Percentiles rank a stretch among this genome's conserved stretches.
These are phyloP conservation scores for Aureobasidium sp. DNA, from an alignment of 2,329 filamentous ascomycete species.

Conservation along the genomic window DNA sequence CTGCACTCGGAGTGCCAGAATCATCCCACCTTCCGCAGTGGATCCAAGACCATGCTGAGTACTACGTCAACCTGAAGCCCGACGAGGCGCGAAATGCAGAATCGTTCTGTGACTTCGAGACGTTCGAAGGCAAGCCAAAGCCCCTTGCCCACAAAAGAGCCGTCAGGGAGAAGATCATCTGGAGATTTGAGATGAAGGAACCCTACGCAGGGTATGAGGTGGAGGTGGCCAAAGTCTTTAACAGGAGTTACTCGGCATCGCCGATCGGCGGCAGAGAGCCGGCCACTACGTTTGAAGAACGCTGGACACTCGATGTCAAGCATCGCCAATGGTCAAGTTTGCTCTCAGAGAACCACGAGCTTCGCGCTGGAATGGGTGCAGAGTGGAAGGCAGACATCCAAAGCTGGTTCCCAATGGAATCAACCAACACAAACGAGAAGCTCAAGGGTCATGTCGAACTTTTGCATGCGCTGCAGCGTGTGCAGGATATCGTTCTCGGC, in stretches of 20 bases:
- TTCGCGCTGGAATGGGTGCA: conserved; percentile 23
- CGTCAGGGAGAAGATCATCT: conserved; percentile 8
- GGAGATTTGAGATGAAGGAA: conserved; percentile 13
- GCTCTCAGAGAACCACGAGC: conserved; percentile 24
- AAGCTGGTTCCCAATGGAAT: conserved; percentile 26
- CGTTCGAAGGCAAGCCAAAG: neutral
- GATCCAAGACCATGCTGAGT: neutral
- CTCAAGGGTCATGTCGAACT: conserved; percentile 24
- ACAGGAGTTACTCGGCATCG: neutral
- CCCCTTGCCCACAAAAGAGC: neutral
- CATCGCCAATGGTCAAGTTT: conserved; percentile 26
- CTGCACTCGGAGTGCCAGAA: conserved; percentile 14
- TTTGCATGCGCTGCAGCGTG: conserved; percentile 22
- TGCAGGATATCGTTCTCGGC: conserved; percentile 6
- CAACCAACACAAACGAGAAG: neutral
- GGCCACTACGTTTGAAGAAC: conserved; percentile 21
- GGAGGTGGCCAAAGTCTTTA: conserved; percentile 13
- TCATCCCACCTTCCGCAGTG: neutral
- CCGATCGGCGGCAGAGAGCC: neutral
- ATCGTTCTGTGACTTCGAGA: conserved; percentile 9
- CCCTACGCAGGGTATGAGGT: conserved; percentile 9
- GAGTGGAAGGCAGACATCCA: conserved; percentile 25
- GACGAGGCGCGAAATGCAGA: neutral
- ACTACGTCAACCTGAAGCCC: conserved; percentile 6
- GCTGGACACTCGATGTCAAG: conserved; percentile 27